These are phyloP conservation scores for Pharus latifolius DNA, from an alignment of 176 grass and related monocot species.

Conservation along the genomic window DNA sequence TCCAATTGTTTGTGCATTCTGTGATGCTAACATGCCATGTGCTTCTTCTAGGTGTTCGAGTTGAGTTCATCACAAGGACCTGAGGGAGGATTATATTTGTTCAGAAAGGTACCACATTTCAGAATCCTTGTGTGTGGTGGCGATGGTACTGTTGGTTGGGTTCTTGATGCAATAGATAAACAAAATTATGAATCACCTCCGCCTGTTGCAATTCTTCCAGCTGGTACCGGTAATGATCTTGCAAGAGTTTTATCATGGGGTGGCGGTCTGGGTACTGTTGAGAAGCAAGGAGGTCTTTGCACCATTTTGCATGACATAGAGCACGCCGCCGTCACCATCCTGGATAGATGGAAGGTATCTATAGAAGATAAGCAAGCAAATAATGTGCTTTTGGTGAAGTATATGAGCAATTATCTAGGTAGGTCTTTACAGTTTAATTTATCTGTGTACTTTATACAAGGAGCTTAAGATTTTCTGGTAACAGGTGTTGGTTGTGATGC, in stretches of 20 bases:
- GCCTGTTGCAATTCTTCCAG: conserved; percentile 74
- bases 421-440: conserved; percentile 2
- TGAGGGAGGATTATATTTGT: conserved; percentile 45
- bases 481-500: conserved; percentile 91
- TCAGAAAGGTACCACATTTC: conserved; percentile 66
- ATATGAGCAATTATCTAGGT: conserved; percentile 81
- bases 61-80: conserved; percentile 60
- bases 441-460: not conserved
- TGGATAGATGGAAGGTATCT: conserved; percentile 65
- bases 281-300: conserved; percentile 52
- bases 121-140: conserved; percentile 73
- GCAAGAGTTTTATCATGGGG: conserved; percentile 66
- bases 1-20: not conserved
- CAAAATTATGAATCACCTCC: conserved; percentile 72
- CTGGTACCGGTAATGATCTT: conserved; percentile 81
- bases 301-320: conserved; percentile 49
- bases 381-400: conserved; percentile 27
- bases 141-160: conserved; percentile 71
- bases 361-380: conserved; percentile 47
- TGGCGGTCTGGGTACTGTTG: conserved; percentile 52
- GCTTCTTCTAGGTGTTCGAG: conserved; percentile 46
- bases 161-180: conserved; percentile 58
- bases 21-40: not conserved
- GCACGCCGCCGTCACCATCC: conserved; percentile 57
- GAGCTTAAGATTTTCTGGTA: conserved; percentile 20